phyloP scores from a whole-genome alignment of 2,329 filamentous ascomycete genomes.

The Penicillium sp. region DNA sequence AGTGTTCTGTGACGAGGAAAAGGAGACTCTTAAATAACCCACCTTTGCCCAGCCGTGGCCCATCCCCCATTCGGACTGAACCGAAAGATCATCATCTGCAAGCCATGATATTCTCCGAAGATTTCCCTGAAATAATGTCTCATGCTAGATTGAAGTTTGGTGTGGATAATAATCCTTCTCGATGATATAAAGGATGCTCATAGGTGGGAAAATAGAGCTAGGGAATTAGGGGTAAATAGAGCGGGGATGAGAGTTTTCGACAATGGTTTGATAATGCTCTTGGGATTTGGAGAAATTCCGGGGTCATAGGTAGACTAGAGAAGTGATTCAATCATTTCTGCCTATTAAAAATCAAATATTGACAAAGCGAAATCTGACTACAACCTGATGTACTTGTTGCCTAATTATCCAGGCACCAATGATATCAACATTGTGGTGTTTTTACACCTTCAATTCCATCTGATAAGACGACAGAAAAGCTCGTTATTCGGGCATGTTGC shows the following conservation, averaged over 20 bases:
- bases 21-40: neutral
- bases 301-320: too few species aligned
- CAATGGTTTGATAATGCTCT: too few species aligned
- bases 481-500: too few species aligned
- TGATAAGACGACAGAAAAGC: too few species aligned
- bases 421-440: too few species aligned
- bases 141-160: neutral
- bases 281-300: too few species aligned
- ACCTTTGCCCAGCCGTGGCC: neutral
- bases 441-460: too few species aligned
- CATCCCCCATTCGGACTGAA: neutral
- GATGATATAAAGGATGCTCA: neutral
- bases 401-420: too few species aligned
- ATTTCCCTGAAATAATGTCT: neutral
- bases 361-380: too few species aligned
- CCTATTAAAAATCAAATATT: too few species aligned
- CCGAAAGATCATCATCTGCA: neutral
- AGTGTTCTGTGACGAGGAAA: neutral
- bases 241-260: neutral
- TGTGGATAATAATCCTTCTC: neutral
- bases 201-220: conserved; percentile 19
- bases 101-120: neutral
- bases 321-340: too few species aligned
- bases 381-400: too few species aligned
- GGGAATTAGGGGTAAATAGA: neutral